A percentile compares a stretch with the other conserved stretches of the same genome.
phyloP scores from a whole-genome alignment of 768 basidiomycete species.

The Cyclocybe aegerita region DNA sequence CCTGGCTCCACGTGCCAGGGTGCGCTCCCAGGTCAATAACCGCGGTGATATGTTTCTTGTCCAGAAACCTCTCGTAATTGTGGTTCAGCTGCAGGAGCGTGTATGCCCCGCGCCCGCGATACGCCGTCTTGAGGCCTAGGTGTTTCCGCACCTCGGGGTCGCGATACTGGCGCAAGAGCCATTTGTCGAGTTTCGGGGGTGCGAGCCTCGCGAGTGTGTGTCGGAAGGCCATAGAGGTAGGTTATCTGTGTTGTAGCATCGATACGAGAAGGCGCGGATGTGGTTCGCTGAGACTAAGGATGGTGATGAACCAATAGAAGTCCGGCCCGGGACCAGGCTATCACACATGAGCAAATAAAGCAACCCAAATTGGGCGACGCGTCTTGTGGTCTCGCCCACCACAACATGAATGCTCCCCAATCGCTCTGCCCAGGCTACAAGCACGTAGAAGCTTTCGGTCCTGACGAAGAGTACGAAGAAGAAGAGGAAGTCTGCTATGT shows the following conservation, averaged over 20 bases:
- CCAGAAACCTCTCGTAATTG: conserved; percentile 52
- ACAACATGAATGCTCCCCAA: conserved; percentile 17
- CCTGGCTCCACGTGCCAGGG: conserved; percentile 95
- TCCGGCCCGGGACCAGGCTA: conserved; percentile 1
- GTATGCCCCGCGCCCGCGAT: conserved; percentile 87
- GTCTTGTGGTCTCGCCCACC: not conserved
- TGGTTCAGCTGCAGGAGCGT: conserved; percentile 83
- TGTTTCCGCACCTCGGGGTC: conserved; percentile 74
- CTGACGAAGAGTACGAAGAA: conserved; percentile 65
- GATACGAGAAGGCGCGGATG: not conserved
- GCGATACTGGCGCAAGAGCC: conserved; percentile 68
- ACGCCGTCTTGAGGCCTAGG: conserved; percentile 37
- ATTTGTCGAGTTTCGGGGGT: conserved; percentile 46
- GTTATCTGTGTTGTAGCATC: conserved; percentile 2
- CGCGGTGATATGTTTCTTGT: conserved; percentile 48
- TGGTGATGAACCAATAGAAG: not conserved
- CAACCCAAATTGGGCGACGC: not conserved
- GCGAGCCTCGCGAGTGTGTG: conserved; percentile 11
- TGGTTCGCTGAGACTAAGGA: not conserved
- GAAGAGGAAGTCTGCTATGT: conserved; percentile 67
- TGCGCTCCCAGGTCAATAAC: conserved; percentile 91
- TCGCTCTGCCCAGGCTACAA: conserved; percentile 58
- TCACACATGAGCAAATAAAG: conserved; percentile 4
- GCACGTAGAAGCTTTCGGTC: conserved; percentile 66
- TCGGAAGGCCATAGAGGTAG: conserved; percentile 13